Evolutionary conservation across 164 flowering plant genomes (phyloP).

Genomic region (Berberis vulgaris): DNA sequence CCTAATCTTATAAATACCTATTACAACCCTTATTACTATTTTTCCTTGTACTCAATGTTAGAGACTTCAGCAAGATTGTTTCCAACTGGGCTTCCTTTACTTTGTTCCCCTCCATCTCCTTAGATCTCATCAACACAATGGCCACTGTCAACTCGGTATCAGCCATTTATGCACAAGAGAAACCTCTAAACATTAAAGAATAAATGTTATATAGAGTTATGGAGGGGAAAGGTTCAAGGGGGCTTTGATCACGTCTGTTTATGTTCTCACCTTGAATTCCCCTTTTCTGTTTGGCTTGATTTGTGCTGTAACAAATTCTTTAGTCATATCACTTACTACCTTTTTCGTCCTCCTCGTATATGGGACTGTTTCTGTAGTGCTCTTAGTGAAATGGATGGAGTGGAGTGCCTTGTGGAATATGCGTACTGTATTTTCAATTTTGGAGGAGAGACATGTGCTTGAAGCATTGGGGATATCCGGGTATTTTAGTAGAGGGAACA

Average conservation of each 20-base stretch:
- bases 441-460: slow-evolving; percentile 15
- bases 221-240: slow-evolving; percentile 3
- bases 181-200: slow-evolving; percentile 2
- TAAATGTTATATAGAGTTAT: slow-evolving; percentile 9
- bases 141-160: slow-evolving; percentile 9
- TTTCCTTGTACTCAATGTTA: neutral
- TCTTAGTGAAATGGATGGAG: slow-evolving; percentile 9
- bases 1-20: neutral
- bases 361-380: neutral
- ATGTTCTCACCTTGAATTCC: slow-evolving; percentile 8
- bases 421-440: slow-evolving; percentile 12
- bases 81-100: slow-evolving; percentile 10
- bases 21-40: slow-evolving; percentile 6
- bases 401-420: slow-evolving; percentile 15
- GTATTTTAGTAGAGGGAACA: slow-evolving; percentile 13
- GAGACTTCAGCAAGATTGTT: neutral
- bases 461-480: slow-evolving; percentile 10
- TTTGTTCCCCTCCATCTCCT: slow-evolving; percentile 8
- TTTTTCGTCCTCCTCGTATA: neutral
- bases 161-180: slow-evolving; percentile 7
- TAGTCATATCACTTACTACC: neutral
- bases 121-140: slow-evolving; percentile 13
- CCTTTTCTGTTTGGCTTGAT: slow-evolving; percentile 7
- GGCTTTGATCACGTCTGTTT: slow-evolving; percentile 16
- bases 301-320: neutral